Percentiles rank a stretch among this genome's conserved stretches.
phyloP scores from a whole-genome alignment of 352 stramenopile species.

The Pelagophyceae sp. region DNA sequence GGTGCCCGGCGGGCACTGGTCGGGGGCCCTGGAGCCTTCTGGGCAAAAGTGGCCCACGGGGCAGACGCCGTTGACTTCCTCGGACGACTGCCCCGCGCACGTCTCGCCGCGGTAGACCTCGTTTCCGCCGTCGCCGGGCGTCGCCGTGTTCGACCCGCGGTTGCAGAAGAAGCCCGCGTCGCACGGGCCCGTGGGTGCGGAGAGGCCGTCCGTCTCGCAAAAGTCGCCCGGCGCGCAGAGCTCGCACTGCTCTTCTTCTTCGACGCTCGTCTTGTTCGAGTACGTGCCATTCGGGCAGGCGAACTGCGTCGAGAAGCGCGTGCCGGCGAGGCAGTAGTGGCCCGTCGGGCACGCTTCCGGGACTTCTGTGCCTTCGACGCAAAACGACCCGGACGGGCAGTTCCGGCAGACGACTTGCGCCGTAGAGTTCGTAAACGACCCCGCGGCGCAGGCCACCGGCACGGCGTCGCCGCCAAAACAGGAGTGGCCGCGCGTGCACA shows the following conservation, averaged over 20 bases:
- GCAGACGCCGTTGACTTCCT: slow-evolving; percentile 40
- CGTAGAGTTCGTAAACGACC: slow-evolving; percentile 34
- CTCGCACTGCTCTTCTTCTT: slow-evolving; percentile 50
- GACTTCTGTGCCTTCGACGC: neutral
- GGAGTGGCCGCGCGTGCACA: slow-evolving; percentile 54
- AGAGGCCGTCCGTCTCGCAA: slow-evolving; percentile 52
- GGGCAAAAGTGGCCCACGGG: slow-evolving; percentile 61
- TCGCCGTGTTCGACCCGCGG: slow-evolving; percentile 8
- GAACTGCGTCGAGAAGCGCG: neutral
- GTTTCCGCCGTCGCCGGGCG: neutral
- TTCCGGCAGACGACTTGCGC: slow-evolving; percentile 49
- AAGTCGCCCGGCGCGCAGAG: slow-evolving; percentile 69
- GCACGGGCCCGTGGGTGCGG: slow-evolving; percentile 58
- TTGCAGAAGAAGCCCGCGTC: slow-evolving; percentile 79
- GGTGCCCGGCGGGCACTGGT: slow-evolving; percentile 62
- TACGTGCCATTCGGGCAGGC: slow-evolving; percentile 15
- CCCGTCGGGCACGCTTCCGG: slow-evolving; percentile 10
- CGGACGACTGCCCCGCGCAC: neutral
- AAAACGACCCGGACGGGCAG: slow-evolving; percentile 49
- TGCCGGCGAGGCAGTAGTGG: slow-evolving; percentile 6
- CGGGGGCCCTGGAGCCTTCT: slow-evolving; percentile 44
- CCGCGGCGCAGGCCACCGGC: slow-evolving; percentile 37
- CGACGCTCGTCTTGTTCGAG: slow-evolving; percentile 20
- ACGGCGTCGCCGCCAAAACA: slow-evolving; percentile 55
- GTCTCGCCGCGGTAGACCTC: neutral